phyloP scores from a whole-genome alignment of 2,329 filamentous ascomycete genomes.

The Ambrosiella xylebori region DNA sequence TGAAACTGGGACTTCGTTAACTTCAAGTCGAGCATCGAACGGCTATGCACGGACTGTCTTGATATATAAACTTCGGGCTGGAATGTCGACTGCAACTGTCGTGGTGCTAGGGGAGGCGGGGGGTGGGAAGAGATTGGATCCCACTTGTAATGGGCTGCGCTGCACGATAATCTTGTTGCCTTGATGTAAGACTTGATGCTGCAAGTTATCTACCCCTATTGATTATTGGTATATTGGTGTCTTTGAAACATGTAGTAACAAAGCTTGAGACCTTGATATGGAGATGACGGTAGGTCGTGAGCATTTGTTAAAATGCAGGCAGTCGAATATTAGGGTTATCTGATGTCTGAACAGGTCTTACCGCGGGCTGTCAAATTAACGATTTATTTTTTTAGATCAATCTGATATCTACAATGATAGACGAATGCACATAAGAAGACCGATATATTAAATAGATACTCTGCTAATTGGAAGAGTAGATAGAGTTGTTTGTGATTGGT shows the following conservation, averaged over 20 bases:
- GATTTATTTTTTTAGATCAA: no score
- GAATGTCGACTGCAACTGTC: no score
- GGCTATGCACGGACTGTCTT: not conserved
- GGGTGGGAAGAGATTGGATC: no score
- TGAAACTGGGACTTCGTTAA: slow-evolving; percentile 1
- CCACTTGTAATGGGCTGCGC: not conserved
- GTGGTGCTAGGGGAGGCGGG: no score
- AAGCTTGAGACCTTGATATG: not conserved
- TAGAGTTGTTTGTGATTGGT: not conserved
- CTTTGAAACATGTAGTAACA: not conserved
- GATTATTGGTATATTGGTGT: slow-evolving; percentile 1
- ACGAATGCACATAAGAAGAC: not conserved
- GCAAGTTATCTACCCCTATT: slow-evolving; percentile 5
- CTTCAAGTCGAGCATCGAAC: not conserved
- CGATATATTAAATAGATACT: not conserved
- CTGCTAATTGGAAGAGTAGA: not conserved
- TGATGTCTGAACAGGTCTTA: no score
- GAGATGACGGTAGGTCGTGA: not conserved
- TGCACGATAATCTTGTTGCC: not conserved
- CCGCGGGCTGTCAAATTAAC: no score
- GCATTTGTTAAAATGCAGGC: no score
- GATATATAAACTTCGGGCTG: not conserved
- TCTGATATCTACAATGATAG: no score
- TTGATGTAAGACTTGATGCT: not conserved
- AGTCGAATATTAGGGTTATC: no score